These are phyloP conservation scores for Pterocarpus macrocarpus DNA, from an alignment of 306 rosid species.

Conservation along the genomic window DNA sequence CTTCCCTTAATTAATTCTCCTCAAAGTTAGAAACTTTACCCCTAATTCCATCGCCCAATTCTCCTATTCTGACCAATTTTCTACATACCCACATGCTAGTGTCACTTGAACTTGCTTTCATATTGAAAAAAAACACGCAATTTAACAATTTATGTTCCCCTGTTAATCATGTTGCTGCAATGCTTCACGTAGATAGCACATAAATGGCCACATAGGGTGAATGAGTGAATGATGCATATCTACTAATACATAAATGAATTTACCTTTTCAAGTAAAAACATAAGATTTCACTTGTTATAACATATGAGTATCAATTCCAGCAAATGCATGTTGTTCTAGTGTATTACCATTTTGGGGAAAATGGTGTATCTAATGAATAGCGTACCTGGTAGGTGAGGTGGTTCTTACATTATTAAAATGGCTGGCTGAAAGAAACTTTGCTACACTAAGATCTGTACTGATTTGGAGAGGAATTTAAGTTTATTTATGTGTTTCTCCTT, in stretches of 20 bases:
- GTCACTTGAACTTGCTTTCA: neutral
- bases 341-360: neutral
- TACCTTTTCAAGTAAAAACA: neutral
- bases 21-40: constrained; percentile 6
- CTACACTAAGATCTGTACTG: neutral
- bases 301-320: neutral
- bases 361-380: neutral
- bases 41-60: neutral
- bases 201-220: neutral
- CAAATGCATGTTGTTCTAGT: neutral
- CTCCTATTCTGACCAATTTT: neutral
- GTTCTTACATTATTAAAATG: neutral
- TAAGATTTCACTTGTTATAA: neutral
- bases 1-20: constrained; percentile 16
- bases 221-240: neutral
- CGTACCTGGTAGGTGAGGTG: neutral
- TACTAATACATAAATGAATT: neutral
- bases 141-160: neutral
- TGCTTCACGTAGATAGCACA: constrained; percentile 15
- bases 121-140: neutral
- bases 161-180: neutral
- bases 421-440: neutral
- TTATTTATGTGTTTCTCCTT: constrained; percentile 34
- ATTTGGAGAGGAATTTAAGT: neutral
- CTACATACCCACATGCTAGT: neutral